phyloP scores from a whole-genome alignment of 352 stramenopile species.

The Aphanomyces cochlioides region DNA sequence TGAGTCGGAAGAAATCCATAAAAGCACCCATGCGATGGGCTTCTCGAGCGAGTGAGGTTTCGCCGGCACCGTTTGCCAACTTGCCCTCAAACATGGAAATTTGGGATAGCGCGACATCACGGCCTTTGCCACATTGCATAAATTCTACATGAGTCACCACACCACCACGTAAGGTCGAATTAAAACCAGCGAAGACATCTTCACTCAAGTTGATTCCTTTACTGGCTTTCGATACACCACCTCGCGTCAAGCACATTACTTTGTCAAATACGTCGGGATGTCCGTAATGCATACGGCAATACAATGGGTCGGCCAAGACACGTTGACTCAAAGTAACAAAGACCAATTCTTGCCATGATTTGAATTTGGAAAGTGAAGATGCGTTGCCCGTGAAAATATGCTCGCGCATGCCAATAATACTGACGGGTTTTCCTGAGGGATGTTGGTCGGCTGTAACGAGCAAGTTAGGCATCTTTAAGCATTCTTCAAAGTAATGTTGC shows the following conservation, averaged over 20 bases:
- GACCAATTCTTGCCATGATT: conserved; percentile 73
- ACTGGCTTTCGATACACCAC: conserved; percentile 71
- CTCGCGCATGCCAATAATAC: conserved; percentile 80
- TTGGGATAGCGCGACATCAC: conserved; percentile 73
- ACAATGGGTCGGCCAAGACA: conserved; percentile 70
- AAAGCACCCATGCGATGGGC: conserved; percentile 77
- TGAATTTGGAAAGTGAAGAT: conserved; percentile 76
- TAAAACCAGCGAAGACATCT: conserved; percentile 79
- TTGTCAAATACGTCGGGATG: conserved; percentile 82
- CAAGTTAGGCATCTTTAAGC: conserved; percentile 44
- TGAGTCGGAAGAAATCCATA: conserved; percentile 76
- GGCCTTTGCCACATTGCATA: conserved; percentile 77
- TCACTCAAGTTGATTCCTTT: conserved; percentile 81
- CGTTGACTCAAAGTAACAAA: conserved; percentile 78
- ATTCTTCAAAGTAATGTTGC: conserved; percentile 41
- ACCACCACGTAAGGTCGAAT: conserved; percentile 59
- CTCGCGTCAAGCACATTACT: conserved; percentile 59
- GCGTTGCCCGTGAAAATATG: conserved; percentile 80
- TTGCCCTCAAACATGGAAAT: conserved; percentile 83
- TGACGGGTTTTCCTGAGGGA: conserved; percentile 64
- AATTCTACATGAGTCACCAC: conserved; percentile 71
- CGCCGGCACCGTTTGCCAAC: conserved; percentile 67
- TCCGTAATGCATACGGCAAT: conserved; percentile 76
- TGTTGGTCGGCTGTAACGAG: conserved; percentile 62
- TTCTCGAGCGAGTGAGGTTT: conserved; percentile 65